Evolutionary conservation across 2,329 filamentous ascomycete genomes (phyloP).

Genomic region (Apiospora phragmitis): DNA sequence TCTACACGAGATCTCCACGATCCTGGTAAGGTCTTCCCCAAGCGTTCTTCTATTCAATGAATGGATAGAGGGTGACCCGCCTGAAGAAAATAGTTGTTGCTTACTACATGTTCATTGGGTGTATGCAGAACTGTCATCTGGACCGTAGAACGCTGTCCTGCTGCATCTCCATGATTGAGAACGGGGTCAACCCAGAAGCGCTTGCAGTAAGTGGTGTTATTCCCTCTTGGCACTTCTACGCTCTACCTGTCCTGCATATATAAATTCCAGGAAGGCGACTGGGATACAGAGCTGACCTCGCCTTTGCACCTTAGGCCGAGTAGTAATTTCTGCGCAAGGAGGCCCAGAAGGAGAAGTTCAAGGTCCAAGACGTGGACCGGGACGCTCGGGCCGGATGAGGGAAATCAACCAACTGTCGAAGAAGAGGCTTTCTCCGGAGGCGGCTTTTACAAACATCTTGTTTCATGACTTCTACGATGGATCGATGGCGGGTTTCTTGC

Average conservation of each 20-base stretch:
- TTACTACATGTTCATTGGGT: neutral
- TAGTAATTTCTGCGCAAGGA: conserved; percentile 62
- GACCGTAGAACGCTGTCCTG: conserved; percentile 89
- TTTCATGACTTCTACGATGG: neutral
- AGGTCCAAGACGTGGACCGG: conserved; percentile 23
- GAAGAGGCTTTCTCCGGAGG: neutral
- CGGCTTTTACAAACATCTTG: neutral
- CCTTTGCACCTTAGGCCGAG: conserved; percentile 44
- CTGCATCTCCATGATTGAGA: conserved; percentile 96
- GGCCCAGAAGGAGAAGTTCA: conserved; percentile 49
- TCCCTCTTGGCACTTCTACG: neutral
- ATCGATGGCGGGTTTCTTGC: neutral
- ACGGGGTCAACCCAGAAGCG: conserved; percentile 94
- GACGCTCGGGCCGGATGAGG: conserved; percentile 8
- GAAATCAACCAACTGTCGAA: neutral
- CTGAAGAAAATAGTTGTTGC: neutral
- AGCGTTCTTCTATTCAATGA: neutral
- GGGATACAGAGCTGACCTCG: neutral
- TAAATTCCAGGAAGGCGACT: neutral
- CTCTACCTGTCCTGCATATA: conserved; percentile 5
- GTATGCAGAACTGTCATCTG: conserved; percentile 80
- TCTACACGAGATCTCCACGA: conserved; percentile 80
- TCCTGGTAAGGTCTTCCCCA: conserved; percentile 64
- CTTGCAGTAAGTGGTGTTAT: conserved; percentile 69
- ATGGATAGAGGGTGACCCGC: neutral